These are phyloP conservation scores for Ziziphus jujuba DNA, from an alignment of 306 rosid species.

Conservation along the genomic window DNA sequence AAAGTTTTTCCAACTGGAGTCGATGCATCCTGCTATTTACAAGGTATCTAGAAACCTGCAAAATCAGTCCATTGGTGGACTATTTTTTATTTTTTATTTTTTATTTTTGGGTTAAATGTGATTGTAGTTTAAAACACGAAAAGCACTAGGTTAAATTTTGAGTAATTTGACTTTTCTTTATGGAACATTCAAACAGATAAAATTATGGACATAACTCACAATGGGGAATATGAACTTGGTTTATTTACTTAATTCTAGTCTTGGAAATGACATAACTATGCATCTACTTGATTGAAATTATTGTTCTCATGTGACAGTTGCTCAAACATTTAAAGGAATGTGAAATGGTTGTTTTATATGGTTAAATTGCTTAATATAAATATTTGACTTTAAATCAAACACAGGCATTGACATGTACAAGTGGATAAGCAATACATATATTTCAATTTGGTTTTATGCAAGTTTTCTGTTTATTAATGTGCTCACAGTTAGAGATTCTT, in stretches of 20 bases:
- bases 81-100: not conserved
- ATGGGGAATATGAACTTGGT: not conserved
- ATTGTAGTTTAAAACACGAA: too few species aligned
- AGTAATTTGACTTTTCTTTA: not conserved
- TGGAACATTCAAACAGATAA: not conserved
- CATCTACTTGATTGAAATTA: not conserved
- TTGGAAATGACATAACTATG: not conserved
- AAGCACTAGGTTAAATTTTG: too few species aligned
- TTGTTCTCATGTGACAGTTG: not conserved
- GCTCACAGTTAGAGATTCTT: not conserved
- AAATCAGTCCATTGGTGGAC: not conserved
- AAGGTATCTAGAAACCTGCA: conserved; percentile 44
- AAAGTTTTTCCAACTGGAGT: conserved; percentile 66
- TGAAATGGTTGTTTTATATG: not conserved
- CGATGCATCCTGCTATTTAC: conserved; percentile 79
- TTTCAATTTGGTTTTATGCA: not conserved
- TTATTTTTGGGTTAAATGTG: too few species aligned
- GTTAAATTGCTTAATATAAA: too few species aligned
- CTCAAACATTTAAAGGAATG: not conserved
- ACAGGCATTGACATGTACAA: too few species aligned
- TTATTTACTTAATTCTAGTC: not conserved
- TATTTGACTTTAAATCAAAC: too few species aligned
- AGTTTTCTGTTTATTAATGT: not conserved
- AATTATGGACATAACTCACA: not conserved
- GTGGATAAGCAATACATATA: too few species aligned